Percentiles rank a stretch among this genome's conserved stretches.
phyloP scores from a whole-genome alignment of 768 basidiomycete species.

The Lactifluus piperatus region DNA sequence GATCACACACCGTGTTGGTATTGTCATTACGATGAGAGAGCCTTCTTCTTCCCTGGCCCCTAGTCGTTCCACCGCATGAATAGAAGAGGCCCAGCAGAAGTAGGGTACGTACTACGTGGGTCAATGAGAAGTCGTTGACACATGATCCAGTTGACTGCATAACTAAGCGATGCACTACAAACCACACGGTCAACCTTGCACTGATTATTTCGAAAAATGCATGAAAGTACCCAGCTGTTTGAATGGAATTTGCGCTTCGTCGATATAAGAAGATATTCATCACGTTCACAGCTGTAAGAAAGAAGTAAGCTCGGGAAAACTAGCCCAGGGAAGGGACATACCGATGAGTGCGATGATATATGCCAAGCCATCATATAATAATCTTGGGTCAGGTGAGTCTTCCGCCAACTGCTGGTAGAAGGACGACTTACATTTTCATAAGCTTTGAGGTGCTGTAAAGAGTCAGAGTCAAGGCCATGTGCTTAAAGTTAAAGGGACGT shows the following conservation, averaged over 20 bases:
- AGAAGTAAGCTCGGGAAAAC: too few relatives aligned
- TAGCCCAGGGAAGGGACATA: too few relatives aligned
- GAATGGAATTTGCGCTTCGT: constrained; percentile 14
- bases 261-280: background rate
- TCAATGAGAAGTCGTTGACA: too few relatives aligned
- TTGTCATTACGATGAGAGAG: background rate
- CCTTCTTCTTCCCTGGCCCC: too few relatives aligned
- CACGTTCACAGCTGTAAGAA: background rate
- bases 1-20: background rate
- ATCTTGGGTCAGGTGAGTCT: too few relatives aligned
- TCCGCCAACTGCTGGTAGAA: too few relatives aligned
- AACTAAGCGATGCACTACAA: constrained; percentile 27
- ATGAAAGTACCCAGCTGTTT: constrained; percentile 17
- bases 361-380: too few relatives aligned
- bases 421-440: constrained; percentile 14
- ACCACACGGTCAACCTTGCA: background rate
- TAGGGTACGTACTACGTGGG: constrained; percentile 23
- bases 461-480: too few relatives aligned
- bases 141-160: too few relatives aligned
- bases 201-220: background rate
- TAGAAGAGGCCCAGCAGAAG: background rate
- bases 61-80: background rate
- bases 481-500: too few relatives aligned
- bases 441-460: too few relatives aligned
- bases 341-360: too few relatives aligned